Conservation (phyloP, 2,329 filamentous ascomycete genomes). For the Phaeosphaeria sp. region DNA sequence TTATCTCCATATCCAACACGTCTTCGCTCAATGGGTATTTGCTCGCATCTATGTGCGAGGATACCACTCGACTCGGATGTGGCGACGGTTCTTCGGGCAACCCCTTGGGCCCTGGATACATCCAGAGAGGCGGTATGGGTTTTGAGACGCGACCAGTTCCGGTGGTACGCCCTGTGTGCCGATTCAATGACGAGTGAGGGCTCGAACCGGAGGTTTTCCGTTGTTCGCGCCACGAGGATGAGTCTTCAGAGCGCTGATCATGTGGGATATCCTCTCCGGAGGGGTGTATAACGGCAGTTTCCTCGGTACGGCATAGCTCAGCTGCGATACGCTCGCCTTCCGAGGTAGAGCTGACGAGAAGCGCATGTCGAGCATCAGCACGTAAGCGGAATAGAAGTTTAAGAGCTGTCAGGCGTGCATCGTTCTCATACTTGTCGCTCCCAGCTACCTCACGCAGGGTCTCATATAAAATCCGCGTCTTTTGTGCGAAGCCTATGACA, state of each 20-base stretch:
- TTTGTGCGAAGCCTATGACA: slow-evolving; percentile 69
- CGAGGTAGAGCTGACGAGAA: slow-evolving; percentile 73
- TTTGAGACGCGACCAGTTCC: slow-evolving; percentile 37
- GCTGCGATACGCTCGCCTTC: slow-evolving; percentile 77
- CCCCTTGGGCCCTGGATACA: slow-evolving; percentile 60
- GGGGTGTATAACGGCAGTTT: slow-evolving; percentile 56
- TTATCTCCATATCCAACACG: slow-evolving; percentile 57
- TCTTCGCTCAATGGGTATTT: slow-evolving; percentile 42
- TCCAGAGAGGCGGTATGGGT: slow-evolving; percentile 58
- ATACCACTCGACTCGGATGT: slow-evolving; percentile 58
- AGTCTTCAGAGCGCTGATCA: slow-evolving; percentile 37
- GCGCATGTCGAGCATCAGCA: slow-evolving; percentile 78
- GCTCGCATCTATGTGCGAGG: slow-evolving; percentile 54
- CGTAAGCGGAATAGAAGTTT: slow-evolving; percentile 75
- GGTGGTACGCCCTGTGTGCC: slow-evolving; percentile 34
- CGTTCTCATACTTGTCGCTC: slow-evolving; percentile 38
- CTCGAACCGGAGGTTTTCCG: slow-evolving; percentile 38
- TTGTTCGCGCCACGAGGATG: slow-evolving; percentile 36
- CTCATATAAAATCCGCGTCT: slow-evolving; percentile 60
- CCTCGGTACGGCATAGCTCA: slow-evolving; percentile 69
- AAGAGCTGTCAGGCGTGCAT: slow-evolving; percentile 47
- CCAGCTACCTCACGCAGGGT: slow-evolving; percentile 43
- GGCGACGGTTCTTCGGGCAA: slow-evolving; percentile 61
- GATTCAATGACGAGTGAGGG: slow-evolving; percentile 41
- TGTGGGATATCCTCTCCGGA: slow-evolving; percentile 48